Base-by-base conservation (phyloP, 2,329 filamentous ascomycete genomes). In the Cryphonectria japonica region DNA sequence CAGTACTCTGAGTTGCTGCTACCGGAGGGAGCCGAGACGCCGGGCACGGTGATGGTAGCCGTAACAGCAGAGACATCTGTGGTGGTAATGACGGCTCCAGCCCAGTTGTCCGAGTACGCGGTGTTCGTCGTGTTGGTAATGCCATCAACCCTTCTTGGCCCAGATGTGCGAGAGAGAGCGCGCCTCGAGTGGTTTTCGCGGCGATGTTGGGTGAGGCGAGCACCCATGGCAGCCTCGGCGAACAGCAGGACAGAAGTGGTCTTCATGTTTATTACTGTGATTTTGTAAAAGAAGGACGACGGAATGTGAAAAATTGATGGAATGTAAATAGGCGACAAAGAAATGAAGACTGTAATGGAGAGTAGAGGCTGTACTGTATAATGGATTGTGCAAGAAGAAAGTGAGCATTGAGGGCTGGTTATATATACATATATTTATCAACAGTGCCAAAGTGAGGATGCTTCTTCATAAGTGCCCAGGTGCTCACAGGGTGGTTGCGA, bases 21-120 rank as follows among this genome's bases (percentile, higher is more conserved):
- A 32, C 80, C 80, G 13, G 76, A 77, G 2, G 83, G 81, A 5
- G 80, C 76, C 16, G 79, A 79, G 11, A 86, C 84, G 0, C 80
- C 81, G 16, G 69, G 69, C 6, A 88, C 84, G 1, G 81, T 85
- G 77, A 89, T 85, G 11, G 82, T 81, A 34, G 82, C 87, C 7
- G 83, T 83, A 34, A 87, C 87, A 14, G 79, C 77, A 32, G 80
- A 87, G 78, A 84, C 88, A 68, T 82, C 82, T n/a, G 80, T 82
- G 61, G 82, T 82, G 61, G 83, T 83, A 67, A 87, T 82, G 14
- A 88, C 85, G 0, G 85, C 86, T 59, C 88, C 88, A 16, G 86
- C 85, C 88, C 87, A 89, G 80, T 89, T 89, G 75, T 39, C 46
- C 32, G 59, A 64, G 67, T 71, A 71, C 9, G 66, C 70, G 8